These are phyloP conservation scores for Puccinellia tenuiflora DNA, from an alignment of 176 grass and related monocot genomes.

Conservation along the genomic window DNA sequence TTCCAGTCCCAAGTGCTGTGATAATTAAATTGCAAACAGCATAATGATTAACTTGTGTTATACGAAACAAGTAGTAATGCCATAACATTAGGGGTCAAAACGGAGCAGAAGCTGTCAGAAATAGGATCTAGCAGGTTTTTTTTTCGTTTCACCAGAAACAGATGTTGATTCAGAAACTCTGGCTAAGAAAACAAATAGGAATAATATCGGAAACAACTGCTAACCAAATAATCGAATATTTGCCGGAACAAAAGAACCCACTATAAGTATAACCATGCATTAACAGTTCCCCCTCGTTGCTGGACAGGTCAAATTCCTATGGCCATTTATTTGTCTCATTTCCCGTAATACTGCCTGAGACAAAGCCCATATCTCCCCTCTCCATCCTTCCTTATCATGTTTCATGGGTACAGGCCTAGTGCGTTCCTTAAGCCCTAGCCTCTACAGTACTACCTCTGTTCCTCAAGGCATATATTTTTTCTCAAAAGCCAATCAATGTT, in stretches of 20 bases:
- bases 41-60: conserved; percentile 5
- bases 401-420: background rate
- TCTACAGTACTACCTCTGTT: background rate
- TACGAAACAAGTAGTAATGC: background rate
- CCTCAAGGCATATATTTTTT: too few relatives aligned
- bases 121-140: background rate
- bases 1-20: conserved; percentile 84
- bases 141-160: background rate
- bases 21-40: conserved; percentile 17
- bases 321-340: background rate
- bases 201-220: too few relatives aligned
- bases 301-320: background rate
- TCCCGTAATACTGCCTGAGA: background rate
- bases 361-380: background rate
- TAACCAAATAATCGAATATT: background rate
- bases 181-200: too few relatives aligned
- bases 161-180: background rate
- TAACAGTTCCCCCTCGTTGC: background rate
- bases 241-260: background rate
- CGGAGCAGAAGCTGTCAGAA: background rate
- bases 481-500: too few relatives aligned
- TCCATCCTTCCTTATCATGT: background rate
- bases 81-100: background rate
- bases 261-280: background rate
- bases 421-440: background rate